Evolutionary conservation across 306 rosid genomes (phyloP).

Genomic region (Cicer pinnatifidum): DNA sequence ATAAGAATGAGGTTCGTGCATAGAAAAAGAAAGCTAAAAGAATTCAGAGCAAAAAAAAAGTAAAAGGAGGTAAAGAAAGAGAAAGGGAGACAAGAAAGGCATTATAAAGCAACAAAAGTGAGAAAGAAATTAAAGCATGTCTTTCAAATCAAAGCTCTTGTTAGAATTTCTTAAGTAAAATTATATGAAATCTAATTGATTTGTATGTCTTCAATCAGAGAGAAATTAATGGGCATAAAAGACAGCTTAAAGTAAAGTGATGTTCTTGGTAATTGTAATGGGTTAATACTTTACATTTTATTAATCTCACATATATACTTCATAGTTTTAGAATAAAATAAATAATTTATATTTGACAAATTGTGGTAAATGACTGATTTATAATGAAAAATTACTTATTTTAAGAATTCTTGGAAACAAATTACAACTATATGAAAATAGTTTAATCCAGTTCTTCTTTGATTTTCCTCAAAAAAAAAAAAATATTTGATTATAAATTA

Average conservation of each 20-base stretch:
- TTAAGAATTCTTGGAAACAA: no score
- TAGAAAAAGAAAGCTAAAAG: constrained; percentile 55
- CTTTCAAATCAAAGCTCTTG: constrained; percentile 63
- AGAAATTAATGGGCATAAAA: constrained; percentile 47
- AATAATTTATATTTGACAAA: no score
- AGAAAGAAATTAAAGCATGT: constrained; percentile 50
- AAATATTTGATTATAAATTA: no score
- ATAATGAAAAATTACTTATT: no score
- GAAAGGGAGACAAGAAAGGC: constrained; percentile 88
- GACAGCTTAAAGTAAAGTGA: constrained; percentile 53
- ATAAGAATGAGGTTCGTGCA: constrained; percentile 63
- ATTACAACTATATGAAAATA: no score
- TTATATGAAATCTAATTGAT: constrained; percentile 78
- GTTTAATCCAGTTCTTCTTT: no score
- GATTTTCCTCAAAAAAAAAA: no score
- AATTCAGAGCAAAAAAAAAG: constrained; percentile 52
- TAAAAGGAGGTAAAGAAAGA: constrained; percentile 74
- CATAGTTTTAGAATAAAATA: no score
- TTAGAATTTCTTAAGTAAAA: constrained; percentile 57
- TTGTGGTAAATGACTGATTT: no score
- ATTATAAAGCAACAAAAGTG: constrained; percentile 74
- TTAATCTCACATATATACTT: no score
- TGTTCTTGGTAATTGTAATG: constrained; percentile 75
- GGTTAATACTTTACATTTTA: constrained; percentile 58
- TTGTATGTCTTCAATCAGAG: constrained; percentile 57